Evolutionary conservation across 345 rosid species (phyloP).

Genomic region (Heritiera littoralis): DNA sequence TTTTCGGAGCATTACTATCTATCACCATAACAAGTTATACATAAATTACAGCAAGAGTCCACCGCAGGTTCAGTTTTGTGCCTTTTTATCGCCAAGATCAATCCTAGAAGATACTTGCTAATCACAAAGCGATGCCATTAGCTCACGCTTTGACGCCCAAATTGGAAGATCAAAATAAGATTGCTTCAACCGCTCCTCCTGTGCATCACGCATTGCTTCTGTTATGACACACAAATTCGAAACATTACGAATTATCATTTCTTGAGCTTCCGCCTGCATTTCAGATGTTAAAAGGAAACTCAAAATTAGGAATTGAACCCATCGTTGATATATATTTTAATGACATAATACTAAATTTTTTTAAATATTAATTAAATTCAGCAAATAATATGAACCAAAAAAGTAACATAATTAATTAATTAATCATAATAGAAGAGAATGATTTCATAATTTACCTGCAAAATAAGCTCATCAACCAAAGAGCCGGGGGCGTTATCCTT

Average conservation of each 20-base stretch:
- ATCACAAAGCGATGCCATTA: conserved; percentile 65
- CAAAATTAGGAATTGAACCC: not conserved
- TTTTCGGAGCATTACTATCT: not conserved
- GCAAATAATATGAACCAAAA: not conserved
- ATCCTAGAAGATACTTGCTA: conserved; percentile 31
- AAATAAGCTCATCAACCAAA: conserved; percentile 52
- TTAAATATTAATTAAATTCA: not conserved
- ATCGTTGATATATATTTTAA: not conserved
- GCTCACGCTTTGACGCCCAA: conserved; percentile 68
- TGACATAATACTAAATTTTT: not conserved
- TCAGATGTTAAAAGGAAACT: conserved; percentile 13
- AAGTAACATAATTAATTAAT: not conserved
- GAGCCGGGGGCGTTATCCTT: conserved; percentile 24
- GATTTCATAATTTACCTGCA: conserved; percentile 45
- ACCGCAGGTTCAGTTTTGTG: not conserved
- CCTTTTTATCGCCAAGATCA: not conserved
- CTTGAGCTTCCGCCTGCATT: conserved; percentile 66
- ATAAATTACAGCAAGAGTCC: not conserved
- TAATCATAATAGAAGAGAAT: not conserved
- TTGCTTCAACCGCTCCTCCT: conserved; percentile 45
- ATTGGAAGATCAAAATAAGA: conserved; percentile 53
- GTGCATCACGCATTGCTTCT: conserved; percentile 56
- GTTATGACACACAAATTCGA: conserved; percentile 63
- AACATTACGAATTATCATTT: conserved; percentile 49
- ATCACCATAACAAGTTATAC: conserved; percentile 1